These are phyloP conservation scores for Mucor circinelloides DNA, from an alignment of 371 early-diverging fungal species.

Conservation along the genomic window DNA sequence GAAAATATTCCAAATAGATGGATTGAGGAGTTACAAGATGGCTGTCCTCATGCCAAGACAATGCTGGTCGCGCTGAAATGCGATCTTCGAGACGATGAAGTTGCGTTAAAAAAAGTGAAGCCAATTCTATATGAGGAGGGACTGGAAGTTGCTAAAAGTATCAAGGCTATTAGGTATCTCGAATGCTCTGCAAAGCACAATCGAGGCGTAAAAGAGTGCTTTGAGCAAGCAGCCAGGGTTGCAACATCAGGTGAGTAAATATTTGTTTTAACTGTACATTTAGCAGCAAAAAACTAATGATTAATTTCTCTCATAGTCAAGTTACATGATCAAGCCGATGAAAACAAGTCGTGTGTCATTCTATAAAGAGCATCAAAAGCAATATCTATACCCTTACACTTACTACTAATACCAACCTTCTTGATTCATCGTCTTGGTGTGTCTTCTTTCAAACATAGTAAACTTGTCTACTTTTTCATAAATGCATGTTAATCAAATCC, in stretches of 20 bases:
- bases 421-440: too few species aligned
- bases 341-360: constrained; percentile 1
- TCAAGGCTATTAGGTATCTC: constrained; percentile 53
- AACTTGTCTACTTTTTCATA: too few species aligned
- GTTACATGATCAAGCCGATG: background rate
- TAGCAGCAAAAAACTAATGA: background rate
- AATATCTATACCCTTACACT: background rate
- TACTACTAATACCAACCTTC: background rate
- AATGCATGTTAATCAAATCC: background rate
- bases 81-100: constrained; percentile 54
- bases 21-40: constrained; percentile 51
- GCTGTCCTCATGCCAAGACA: constrained; percentile 52
- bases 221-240: constrained; percentile 56
- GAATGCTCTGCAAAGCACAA: constrained; percentile 61
- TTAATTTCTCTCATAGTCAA: background rate
- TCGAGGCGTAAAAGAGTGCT: constrained; percentile 55
- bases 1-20: constrained; percentile 62
- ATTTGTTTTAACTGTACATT: background rate
- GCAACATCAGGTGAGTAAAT: constrained; percentile 31
- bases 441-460: too few species aligned
- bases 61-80: constrained; percentile 62
- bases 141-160: constrained; percentile 44
- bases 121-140: constrained; percentile 57
- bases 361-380: background rate
- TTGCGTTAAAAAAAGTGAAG: constrained; percentile 18